These are phyloP conservation scores for Pythium dissimile DNA, from an alignment of 352 stramenopile species.

Conservation along the genomic window DNA sequence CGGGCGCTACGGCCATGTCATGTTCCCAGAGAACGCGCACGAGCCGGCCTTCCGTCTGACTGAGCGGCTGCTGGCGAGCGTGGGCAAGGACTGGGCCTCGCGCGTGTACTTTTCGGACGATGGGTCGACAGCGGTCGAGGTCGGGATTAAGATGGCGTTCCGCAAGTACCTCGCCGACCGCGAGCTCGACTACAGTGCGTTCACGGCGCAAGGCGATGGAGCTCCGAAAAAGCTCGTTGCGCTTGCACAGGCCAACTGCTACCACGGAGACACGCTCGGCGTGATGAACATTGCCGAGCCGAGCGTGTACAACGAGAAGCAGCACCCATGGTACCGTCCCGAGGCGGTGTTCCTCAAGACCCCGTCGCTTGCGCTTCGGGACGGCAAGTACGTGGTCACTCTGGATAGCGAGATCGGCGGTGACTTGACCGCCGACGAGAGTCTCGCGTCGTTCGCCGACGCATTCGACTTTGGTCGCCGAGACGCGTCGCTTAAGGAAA, in stretches of 20 bases:
- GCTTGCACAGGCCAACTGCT: conserved; percentile 87
- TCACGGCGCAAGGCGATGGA: conserved; percentile 4
- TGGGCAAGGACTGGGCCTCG: conserved; percentile 80
- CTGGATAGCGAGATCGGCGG: conserved; percentile 48
- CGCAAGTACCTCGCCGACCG: conserved; percentile 80
- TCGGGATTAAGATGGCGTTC: conserved; percentile 91
- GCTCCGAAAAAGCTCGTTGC: conserved; percentile 59
- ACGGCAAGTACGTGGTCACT: conserved; percentile 55
- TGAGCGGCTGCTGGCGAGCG: conserved; percentile 70
- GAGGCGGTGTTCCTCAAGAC: conserved; percentile 80
- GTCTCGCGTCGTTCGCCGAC: conserved; percentile 38
- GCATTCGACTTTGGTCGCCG: conserved; percentile 50
- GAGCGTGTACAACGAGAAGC: conserved; percentile 89
- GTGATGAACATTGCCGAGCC: conserved; percentile 90
- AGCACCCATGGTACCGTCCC: conserved; percentile 90
- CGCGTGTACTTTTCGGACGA: conserved; percentile 92
- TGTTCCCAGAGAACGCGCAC: conserved; percentile 91
- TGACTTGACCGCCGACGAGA: conserved; percentile 25
- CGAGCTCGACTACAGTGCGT: conserved; percentile 48
- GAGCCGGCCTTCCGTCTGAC: conserved; percentile 78
- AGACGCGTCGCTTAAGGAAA: conserved; percentile 30
- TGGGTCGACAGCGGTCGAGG: conserved; percentile 88
- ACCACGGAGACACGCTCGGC: conserved; percentile 91
- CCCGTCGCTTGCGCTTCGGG: conserved; percentile 61
- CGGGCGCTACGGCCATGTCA: conserved; percentile 89